Conservation (phyloP, 1,284 basidiomycete species). For the Sparassis latifolia region DNA sequence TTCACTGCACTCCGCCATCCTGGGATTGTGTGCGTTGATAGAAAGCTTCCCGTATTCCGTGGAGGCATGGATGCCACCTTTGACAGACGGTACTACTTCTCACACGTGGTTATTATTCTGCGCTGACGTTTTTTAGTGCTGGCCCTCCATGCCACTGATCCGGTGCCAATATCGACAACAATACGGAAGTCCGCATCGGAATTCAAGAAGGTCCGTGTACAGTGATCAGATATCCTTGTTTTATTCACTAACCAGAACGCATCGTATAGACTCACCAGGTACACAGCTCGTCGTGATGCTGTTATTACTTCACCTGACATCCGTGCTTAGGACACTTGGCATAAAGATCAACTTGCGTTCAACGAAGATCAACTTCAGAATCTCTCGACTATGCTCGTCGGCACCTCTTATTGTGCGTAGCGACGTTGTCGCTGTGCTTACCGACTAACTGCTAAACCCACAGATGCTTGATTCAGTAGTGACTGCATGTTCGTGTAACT, state of each 20-base stretch:
- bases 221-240: constrained; percentile 12
- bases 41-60: constrained; percentile 78
- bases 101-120: neutral
- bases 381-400: constrained; percentile 84
- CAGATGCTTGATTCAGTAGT: neutral
- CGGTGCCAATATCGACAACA: constrained; percentile 87
- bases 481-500: neutral
- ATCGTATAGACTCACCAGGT: constrained; percentile 61
- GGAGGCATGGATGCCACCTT: constrained; percentile 70
- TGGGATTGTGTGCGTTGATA: constrained; percentile 83
- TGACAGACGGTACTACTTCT: constrained; percentile 55
- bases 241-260: constrained; percentile 7
- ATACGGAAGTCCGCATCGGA: constrained; percentile 86
- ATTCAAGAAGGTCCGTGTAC: constrained; percentile 68
- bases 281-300: constrained; percentile 11
- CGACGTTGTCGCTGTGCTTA: neutral
- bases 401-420: constrained; percentile 82
- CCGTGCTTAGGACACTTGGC: constrained; percentile 73
- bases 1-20: constrained; percentile 81
- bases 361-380: constrained; percentile 86
- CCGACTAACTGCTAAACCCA: neutral
- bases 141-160: constrained; percentile 81
- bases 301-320: constrained; percentile 1
- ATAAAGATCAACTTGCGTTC: constrained; percentile 86
- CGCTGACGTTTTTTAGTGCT: constrained; percentile 41